Evolutionary conservation across 768 basidiomycete genomes (phyloP).

Genomic region (Tulasnella calospora): DNA sequence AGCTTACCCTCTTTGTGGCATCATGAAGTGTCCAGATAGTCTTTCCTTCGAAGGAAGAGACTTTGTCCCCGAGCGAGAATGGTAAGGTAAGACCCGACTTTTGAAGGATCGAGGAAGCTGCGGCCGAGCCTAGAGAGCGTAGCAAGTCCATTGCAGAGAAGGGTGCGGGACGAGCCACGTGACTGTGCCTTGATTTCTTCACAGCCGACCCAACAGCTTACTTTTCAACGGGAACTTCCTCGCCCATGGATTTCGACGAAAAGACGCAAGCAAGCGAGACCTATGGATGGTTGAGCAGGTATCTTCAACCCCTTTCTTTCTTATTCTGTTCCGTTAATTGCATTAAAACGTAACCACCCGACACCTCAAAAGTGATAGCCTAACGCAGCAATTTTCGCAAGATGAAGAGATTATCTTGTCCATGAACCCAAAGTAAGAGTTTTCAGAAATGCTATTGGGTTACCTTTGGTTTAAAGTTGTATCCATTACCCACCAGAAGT

Average conservation of each 20-base stretch:
- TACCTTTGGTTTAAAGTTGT: not conserved
- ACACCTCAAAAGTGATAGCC: not conserved
- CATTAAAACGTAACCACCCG: too few species aligned
- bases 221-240: not conserved
- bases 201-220: not conserved
- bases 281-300: not conserved
- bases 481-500: not conserved
- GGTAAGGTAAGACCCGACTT: constrained; percentile 89
- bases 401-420: not conserved
- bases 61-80: constrained; percentile 73
- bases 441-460: not conserved
- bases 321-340: not conserved
- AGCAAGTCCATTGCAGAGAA: constrained; percentile 65
- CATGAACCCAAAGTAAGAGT: not conserved
- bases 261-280: not conserved
- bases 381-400: not conserved
- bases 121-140: constrained; percentile 74
- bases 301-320: not conserved
- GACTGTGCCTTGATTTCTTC: constrained; percentile 3
- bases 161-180: not conserved
- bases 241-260: not conserved
- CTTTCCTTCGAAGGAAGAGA: constrained; percentile 57
- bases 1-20: constrained; percentile 74
- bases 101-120: constrained; percentile 84
- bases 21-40: constrained; percentile 83